phyloP scores from a whole-genome alignment of 2,329 filamentous ascomycete genomes.

The Diaporthe sp. region DNA sequence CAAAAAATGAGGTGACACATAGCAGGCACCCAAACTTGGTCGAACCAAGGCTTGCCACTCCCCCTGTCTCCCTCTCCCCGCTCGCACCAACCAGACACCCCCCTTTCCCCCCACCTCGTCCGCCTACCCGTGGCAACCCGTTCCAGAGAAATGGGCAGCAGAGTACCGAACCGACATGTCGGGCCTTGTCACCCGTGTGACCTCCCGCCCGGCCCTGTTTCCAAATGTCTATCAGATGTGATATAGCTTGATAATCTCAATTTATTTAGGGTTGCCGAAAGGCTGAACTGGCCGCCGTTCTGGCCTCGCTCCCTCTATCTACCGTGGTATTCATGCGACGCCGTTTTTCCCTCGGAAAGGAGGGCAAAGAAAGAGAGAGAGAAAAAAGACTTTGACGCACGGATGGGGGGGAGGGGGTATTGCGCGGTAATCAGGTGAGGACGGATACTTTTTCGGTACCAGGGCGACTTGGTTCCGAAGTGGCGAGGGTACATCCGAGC shows the following conservation, averaged over 20 bases:
- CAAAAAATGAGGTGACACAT: constrained; percentile 19
- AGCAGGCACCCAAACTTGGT: constrained; percentile 13
- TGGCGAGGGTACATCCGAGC: constrained; percentile 29
- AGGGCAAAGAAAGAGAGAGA: background rate
- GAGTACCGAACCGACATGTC: constrained; percentile 26
- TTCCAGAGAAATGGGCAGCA: constrained; percentile 10
- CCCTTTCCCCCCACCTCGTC: background rate
- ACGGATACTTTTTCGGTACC: constrained; percentile 33
- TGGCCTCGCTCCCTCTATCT: background rate
- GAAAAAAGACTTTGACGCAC: constrained; percentile 20
- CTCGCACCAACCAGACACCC: background rate
- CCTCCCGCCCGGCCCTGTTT: background rate
- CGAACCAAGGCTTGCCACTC: background rate
- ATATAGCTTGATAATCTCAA: background rate
- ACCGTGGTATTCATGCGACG: constrained; percentile 30
- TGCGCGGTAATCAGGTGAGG: constrained; percentile 29
- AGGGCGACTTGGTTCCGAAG: constrained; percentile 26
- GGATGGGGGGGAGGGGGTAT: constrained; percentile 19
- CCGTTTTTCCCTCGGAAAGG: background rate
- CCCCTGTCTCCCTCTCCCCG: background rate
- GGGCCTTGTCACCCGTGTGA: constrained; percentile 6
- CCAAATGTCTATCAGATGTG: background rate
- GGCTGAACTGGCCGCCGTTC: background rate
- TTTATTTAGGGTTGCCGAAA: constrained; percentile 8
- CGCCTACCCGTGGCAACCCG: constrained; percentile 11